These are phyloP conservation scores for Gymnopilus dilepis DNA, from an alignment of 768 basidiomycete species.

Conservation along the genomic window DNA sequence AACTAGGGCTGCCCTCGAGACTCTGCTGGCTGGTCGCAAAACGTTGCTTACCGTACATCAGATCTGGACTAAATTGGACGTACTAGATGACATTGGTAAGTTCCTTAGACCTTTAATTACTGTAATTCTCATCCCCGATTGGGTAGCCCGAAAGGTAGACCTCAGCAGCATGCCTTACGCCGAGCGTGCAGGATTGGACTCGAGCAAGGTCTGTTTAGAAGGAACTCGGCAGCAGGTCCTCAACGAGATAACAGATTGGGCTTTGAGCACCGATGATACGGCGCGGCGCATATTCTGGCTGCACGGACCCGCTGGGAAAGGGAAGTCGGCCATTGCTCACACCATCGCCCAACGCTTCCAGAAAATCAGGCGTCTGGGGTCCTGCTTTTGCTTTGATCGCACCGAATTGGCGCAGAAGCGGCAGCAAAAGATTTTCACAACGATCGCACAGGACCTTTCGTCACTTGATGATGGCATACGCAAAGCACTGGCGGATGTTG, in stretches of 20 bases:
- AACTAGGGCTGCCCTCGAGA: too few species aligned
- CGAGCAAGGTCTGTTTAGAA: conserved; percentile 22
- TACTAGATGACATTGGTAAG: neutral
- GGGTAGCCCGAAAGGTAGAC: neutral
- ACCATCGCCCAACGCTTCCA: conserved; percentile 32
- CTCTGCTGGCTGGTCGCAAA: too few species aligned
- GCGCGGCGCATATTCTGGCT: conserved; percentile 34
- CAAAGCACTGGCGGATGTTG: conserved; percentile 4
- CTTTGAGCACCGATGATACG: conserved; percentile 17
- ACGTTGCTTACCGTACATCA: too few species aligned
- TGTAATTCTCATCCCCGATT: too few species aligned
- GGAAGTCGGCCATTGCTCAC: conserved; percentile 44
- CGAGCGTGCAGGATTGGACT: neutral
- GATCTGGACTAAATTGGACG: too few species aligned
- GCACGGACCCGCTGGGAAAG: conserved; percentile 28
- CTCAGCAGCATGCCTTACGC: conserved; percentile 4
- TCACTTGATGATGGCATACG: conserved; percentile 14
- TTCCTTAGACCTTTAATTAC: neutral
- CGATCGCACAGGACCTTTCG: conserved; percentile 38
- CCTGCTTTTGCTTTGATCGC: conserved; percentile 40
- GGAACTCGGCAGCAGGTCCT: conserved; percentile 30
- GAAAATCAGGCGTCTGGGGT: conserved; percentile 31
- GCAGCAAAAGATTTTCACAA: conserved; percentile 34
- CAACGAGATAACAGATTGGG: conserved; percentile 31
- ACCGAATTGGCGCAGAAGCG: conserved; percentile 21